Evolutionary conservation across 2,329 filamentous ascomycete species (phyloP), one percentile per base, ranked within the genome.

Genomic region (Exutisphaerella laricina): DNA sequence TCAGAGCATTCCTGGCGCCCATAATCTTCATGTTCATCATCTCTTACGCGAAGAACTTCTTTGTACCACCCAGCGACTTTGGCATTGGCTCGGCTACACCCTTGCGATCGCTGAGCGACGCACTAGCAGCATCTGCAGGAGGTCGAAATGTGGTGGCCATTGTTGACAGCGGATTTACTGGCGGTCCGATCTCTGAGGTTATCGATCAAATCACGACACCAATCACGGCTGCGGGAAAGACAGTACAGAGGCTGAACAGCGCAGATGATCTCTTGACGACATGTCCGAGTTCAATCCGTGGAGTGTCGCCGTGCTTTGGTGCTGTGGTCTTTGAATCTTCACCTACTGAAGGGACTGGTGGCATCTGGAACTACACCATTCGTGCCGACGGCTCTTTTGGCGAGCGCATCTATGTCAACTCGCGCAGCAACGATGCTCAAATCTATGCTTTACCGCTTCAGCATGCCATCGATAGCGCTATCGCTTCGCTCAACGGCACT

Each of bases 291-390:
- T 68, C 69, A 1, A 58, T 74, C 46, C 59, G 70, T 20, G 85
- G 85, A 13, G 80, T 84, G 1, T 84, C 83, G 9, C 68, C 65
- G 1, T 92, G 86, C 63, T 88, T 82, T 58, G 84, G 78, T 13
- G 87, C 84, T 6, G 76, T 84, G 1, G 78, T 84, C 4, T 90
- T 94, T 67, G 71, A 79, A 41, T 82, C 82, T 0, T 94, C 86
- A 4, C 86, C 88, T 0, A 73, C 66, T 1, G 82, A 92, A 66
- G 86, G 86, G 7, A 50, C 62, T 1, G 75, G 73, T 5, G 75
- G 75, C 1, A 65, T 77, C 32, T 95, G 89, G 89, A 94, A 92
- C 65, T 96, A 95, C 60, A 89, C 86, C 0, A 71, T 95, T 18
- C 74, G 85, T 43, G 80, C 80, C 2, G 89, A 95, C 60, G 82